phyloP scores from a whole-genome alignment of 106 monocot genomes.

The Allium cepa region DNA sequence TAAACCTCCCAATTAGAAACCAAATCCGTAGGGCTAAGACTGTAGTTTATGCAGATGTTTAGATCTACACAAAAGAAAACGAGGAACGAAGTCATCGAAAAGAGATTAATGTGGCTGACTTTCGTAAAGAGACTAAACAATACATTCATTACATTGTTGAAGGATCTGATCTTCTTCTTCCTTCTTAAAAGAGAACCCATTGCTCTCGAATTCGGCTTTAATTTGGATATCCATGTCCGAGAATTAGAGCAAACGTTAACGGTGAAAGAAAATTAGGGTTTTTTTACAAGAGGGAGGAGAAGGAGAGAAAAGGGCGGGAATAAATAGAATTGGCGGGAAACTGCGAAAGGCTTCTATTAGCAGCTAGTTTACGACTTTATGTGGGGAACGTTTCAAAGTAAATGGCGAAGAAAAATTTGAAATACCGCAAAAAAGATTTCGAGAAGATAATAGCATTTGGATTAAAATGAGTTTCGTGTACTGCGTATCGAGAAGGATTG shows the following conservation, averaged over 20 bases:
- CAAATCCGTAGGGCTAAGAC: conserved; percentile 65
- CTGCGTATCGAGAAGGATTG: too few relatives aligned
- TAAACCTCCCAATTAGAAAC: conserved; percentile 88
- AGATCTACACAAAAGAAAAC: conserved; percentile 25
- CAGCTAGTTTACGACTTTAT: too few relatives aligned
- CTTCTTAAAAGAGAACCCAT: conserved; percentile 52
- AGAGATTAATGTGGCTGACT: background rate
- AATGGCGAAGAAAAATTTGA: too few relatives aligned
- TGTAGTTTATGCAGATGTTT: conserved; percentile 71
- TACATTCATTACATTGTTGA: conserved; percentile 40
- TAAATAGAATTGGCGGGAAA: conserved; percentile 4
- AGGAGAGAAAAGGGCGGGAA: background rate
- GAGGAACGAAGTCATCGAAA: background rate
- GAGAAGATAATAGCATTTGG: too few relatives aligned
- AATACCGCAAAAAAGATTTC: too few relatives aligned
- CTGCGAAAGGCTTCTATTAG: background rate
- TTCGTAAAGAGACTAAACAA: background rate
- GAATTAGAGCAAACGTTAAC: conserved; percentile 4
- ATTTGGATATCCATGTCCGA: conserved; percentile 73
- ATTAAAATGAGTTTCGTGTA: too few relatives aligned
- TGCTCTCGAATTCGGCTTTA: conserved; percentile 75
- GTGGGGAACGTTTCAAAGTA: too few relatives aligned
- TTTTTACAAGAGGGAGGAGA: conserved; percentile 1
- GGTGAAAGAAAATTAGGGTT: too few relatives aligned
- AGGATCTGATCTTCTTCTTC: conserved; percentile 49